Conservation (phyloP, 108 stramenopile genomes). For the Nitzschia sp. region DNA sequence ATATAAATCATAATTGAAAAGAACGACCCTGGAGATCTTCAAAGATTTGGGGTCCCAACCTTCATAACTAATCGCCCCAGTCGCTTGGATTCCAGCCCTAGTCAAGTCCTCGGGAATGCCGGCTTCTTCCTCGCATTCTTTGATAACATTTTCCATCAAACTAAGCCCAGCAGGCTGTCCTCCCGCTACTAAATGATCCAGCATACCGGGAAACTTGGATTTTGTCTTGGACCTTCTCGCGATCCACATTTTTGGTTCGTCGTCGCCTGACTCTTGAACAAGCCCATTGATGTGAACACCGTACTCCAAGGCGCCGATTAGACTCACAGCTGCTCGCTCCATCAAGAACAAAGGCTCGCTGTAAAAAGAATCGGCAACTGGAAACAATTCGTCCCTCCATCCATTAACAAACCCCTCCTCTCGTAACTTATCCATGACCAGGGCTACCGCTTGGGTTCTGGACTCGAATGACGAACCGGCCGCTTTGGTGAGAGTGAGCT, state of each 20-base stretch:
- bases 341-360: conserved; percentile 65
- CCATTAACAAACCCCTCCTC: conserved; percentile 65
- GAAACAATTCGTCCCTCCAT: conserved; percentile 86
- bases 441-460: conserved; percentile 58
- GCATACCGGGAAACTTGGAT: conserved; percentile 80
- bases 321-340: conserved; percentile 77
- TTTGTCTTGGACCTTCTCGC: conserved; percentile 78
- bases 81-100: conserved; percentile 39
- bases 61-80: conserved; percentile 81
- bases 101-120: conserved; percentile 68
- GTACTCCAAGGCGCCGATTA: conserved; percentile 72
- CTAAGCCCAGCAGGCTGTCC: conserved; percentile 78
- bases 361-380: conserved; percentile 64
- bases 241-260: conserved; percentile 80
- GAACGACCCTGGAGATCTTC: conserved; percentile 63
- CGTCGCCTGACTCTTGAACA: conserved; percentile 26
- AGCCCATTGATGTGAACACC: conserved; percentile 81
- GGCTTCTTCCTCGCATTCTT: conserved; percentile 91
- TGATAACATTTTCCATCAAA: conserved; percentile 85
- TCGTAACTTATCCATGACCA: conserved; percentile 55
- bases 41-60: conserved; percentile 29
- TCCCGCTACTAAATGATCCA: conserved; percentile 93
- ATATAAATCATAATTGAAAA: conserved; percentile 85
- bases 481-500: conserved; percentile 42
- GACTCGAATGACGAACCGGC: conserved; percentile 50